Conservation (phyloP, 1,284 basidiomycete genomes). For the Boletus sp. region DNA sequence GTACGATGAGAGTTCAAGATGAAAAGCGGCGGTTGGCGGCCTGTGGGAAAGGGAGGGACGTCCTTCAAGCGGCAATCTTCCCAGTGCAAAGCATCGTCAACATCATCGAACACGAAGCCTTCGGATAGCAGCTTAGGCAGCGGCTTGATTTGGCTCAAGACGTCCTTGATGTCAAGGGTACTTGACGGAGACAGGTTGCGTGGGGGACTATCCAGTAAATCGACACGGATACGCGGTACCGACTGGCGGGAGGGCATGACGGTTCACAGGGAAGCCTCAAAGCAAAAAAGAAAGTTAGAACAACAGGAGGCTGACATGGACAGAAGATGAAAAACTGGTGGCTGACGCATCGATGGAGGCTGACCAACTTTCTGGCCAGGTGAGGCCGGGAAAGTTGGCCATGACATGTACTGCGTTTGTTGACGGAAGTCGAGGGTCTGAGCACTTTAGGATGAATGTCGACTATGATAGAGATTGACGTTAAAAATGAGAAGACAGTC, state of each 20-base stretch:
- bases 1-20: constrained; percentile 24
- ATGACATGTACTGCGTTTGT: background rate
- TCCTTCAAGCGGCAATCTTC: constrained; percentile 16
- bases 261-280: constrained; percentile 1
- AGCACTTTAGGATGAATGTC: background rate
- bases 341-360: constrained; percentile 30
- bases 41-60: constrained; percentile 27
- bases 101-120: constrained; percentile 6
- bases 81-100: constrained; percentile 5
- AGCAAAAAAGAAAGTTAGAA: constrained; percentile 9
- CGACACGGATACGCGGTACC: constrained; percentile 28
- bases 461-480: constrained; percentile 12
- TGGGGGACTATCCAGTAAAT: constrained; percentile 14
- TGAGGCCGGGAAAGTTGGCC: background rate
- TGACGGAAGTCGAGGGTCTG: background rate
- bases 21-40: constrained; percentile 27
- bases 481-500: constrained; percentile 11
- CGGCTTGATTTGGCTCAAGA: constrained; percentile 15
- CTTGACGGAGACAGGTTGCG: constrained; percentile 21
- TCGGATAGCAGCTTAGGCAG: constrained; percentile 25
- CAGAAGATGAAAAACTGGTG: constrained; percentile 8
- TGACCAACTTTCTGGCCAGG: constrained; percentile 14
- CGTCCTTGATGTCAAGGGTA: constrained; percentile 31
- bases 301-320: constrained; percentile 9
- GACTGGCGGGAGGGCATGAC: constrained; percentile 17